These are phyloP conservation scores for Melastoma candidum DNA, from an alignment of 441 rosid genomes.

Conservation along the genomic window DNA sequence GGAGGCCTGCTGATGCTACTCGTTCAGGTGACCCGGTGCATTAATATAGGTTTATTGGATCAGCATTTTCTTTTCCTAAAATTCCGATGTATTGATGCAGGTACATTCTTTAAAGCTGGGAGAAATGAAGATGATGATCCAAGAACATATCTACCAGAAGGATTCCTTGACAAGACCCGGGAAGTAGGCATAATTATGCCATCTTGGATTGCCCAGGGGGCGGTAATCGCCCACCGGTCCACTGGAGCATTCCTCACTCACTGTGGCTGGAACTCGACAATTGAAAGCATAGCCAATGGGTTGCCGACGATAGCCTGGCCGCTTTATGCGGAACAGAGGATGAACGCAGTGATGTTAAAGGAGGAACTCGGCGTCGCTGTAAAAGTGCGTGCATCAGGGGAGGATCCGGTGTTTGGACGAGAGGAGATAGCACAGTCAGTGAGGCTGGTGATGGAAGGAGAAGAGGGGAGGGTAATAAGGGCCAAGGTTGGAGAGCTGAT, in stretches of 20 bases:
- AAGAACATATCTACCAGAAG: conserved; percentile 16
- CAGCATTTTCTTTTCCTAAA: background rate
- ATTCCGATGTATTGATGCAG: background rate
- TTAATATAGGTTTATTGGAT: too few relatives aligned
- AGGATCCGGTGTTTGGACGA: conserved; percentile 15
- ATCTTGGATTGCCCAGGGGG: conserved; percentile 22
- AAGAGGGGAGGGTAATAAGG: conserved; percentile 22
- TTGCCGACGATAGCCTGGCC: conserved; percentile 36
- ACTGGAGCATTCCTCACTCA: conserved; percentile 25
- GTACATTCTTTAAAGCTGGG: conserved; percentile 15
- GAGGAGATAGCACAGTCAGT: conserved; percentile 24
- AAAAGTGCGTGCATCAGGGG: conserved; percentile 3
- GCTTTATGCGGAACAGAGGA: conserved; percentile 37
- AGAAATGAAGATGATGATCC: conserved; percentile 13
- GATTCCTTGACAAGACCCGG: conserved; percentile 16
- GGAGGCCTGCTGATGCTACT: conserved; percentile 19
- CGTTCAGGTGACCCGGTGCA: conserved; percentile 1
- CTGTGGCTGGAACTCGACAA: conserved; percentile 36
- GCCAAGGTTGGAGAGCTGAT: conserved; percentile 16
- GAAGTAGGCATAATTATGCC: conserved; percentile 12
- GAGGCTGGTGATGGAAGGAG: conserved; percentile 25
- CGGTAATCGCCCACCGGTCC: conserved; percentile 17
- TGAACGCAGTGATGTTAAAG: conserved; percentile 27
- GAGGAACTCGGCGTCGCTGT: conserved; percentile 32
- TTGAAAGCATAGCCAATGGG: conserved; percentile 29